Evolutionary conservation across 2,329 filamentous ascomycete genomes (phyloP), one percentile per base, ranked within the genome.

Genomic region (Claviceps capensis): DNA sequence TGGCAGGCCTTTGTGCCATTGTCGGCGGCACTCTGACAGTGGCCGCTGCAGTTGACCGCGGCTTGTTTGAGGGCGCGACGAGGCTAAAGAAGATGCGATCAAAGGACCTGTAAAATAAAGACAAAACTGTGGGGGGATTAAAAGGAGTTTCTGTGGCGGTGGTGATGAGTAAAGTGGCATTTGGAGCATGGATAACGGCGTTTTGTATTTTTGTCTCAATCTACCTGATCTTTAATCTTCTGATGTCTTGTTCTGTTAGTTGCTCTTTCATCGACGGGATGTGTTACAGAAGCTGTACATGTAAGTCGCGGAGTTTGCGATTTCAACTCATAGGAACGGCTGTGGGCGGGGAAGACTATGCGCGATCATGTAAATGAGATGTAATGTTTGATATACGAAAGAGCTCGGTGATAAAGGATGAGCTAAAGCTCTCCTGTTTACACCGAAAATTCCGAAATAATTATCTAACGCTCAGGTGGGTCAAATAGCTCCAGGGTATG

Each of bases 21-120:
- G 83, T 98, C 49, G 93, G 93, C 55, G 93, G 93, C 59, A 98
- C 93, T 0, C 71, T 98, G 58, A 98, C 93, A 0, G 93, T 98
- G 17, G 93, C 93, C 11, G 93, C 94, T 5, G 93, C 93, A 4
- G 74, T 98, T 36, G 93, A 98, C 66, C 81, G 94, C 52, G 87
- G 86, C 48, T 69, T 97, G 55, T 98, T 96, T 62, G 93, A 98
- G 70, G 93, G 93, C 43, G 78, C 80, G 2, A 81, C 83, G 53
- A 80, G 86, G 64, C 75, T 97, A 57, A 95, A 86, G 78, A 98
- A 98, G 77, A 68, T 95, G 66, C 88, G 78, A 59, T 69, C 74
- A 5, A 85, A 85, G 70, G 79, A 78, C 56, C 62, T 80, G 54
- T 82, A 66, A 9, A 11, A 49, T 2, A 38, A 11, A 13, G 5